A percentile compares a stretch with the other conserved stretches of the same genome.
Conservation (phyloP, 768 basidiomycete genomes). For the Boletus pseudopeckii region DNA sequence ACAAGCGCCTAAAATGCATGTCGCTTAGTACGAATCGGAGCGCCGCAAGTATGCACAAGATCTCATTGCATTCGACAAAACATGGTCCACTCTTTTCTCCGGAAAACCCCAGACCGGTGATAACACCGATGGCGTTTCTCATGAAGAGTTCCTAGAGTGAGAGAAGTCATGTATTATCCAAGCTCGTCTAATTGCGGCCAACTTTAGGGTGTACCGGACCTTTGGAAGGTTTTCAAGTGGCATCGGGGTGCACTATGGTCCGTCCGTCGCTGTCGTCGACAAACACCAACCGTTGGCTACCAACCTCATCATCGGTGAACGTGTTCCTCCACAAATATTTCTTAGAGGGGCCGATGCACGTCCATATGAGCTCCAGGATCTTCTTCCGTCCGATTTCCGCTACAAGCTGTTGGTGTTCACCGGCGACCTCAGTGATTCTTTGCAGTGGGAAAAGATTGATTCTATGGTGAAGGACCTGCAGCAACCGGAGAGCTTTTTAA, state of each 20-base stretch:
- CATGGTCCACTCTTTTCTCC: slow-evolving; percentile 50
- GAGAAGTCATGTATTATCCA: slow-evolving; percentile 2
- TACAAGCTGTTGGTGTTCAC: slow-evolving; percentile 49
- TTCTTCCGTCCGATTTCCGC: slow-evolving; percentile 44
- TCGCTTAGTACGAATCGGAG: slow-evolving; percentile 48
- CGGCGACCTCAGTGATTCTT: slow-evolving; percentile 31
- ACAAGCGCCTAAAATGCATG: neutral
- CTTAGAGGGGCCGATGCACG: slow-evolving; percentile 45
- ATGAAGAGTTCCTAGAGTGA: slow-evolving; percentile 45
- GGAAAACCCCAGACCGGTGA: slow-evolving; percentile 44
- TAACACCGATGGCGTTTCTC: slow-evolving; percentile 36
- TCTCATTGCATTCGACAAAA: slow-evolving; percentile 51
- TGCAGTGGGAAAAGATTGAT: slow-evolving; percentile 24
- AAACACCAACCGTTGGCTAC: slow-evolving; percentile 36
- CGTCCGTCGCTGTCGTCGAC: slow-evolving; percentile 37
- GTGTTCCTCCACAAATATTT: slow-evolving; percentile 46
- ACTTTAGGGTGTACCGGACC: slow-evolving; percentile 39
- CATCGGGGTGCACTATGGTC: slow-evolving; percentile 47
- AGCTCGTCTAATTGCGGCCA: neutral
- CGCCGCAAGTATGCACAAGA: slow-evolving; percentile 53
- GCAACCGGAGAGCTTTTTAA: slow-evolving; percentile 26
- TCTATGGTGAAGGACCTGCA: slow-evolving; percentile 28
- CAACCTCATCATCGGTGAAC: slow-evolving; percentile 46
- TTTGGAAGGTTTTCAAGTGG: slow-evolving; percentile 47
- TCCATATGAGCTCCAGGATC: slow-evolving; percentile 48